phyloP scores from a whole-genome alignment of 805 yeast species.

The Pichia paraexigua region DNA sequence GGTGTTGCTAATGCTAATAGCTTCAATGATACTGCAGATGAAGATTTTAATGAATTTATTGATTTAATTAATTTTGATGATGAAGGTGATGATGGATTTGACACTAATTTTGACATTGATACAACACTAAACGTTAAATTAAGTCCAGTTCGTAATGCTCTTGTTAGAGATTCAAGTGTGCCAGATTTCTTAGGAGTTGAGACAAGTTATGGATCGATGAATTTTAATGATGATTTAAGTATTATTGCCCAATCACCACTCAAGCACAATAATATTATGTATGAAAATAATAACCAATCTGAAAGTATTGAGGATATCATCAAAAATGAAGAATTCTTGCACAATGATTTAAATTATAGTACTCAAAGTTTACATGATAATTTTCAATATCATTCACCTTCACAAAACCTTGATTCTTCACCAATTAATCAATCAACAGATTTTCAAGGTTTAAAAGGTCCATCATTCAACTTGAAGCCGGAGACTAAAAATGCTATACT shows the following conservation, averaged over 20 bases:
- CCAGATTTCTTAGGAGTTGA: constrained; percentile 12
- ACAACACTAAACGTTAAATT: constrained; percentile 2
- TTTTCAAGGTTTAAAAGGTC: constrained; percentile 55
- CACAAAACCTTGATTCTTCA: neutral
- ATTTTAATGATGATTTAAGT: constrained; percentile 1
- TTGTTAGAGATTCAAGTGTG: constrained; percentile 6
- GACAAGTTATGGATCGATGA: constrained; percentile 2
- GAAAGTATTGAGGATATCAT: constrained; percentile 12
- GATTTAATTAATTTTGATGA: constrained; percentile 25
- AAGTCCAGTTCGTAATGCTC: constrained; percentile 6
- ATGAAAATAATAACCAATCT: neutral
- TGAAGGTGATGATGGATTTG: constrained; percentile 15
- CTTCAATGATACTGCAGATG: constrained; percentile 4
- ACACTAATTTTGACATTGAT: constrained; percentile 22
- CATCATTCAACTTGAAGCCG: constrained; percentile 36
- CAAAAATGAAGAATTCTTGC: constrained; percentile 8
- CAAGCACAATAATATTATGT: neutral
- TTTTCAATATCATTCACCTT: constrained; percentile 17
- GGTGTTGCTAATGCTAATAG: constrained; percentile 4
- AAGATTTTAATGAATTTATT: constrained; percentile 23
- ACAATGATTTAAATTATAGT: constrained; percentile 1
- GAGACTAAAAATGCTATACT: constrained; percentile 24
- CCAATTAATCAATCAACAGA: neutral
- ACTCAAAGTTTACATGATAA: neutral
- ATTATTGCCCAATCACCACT: neutral